phyloP scores from a whole-genome alignment of 805 yeast genomes.

The Saccharomyces jurei region DNA sequence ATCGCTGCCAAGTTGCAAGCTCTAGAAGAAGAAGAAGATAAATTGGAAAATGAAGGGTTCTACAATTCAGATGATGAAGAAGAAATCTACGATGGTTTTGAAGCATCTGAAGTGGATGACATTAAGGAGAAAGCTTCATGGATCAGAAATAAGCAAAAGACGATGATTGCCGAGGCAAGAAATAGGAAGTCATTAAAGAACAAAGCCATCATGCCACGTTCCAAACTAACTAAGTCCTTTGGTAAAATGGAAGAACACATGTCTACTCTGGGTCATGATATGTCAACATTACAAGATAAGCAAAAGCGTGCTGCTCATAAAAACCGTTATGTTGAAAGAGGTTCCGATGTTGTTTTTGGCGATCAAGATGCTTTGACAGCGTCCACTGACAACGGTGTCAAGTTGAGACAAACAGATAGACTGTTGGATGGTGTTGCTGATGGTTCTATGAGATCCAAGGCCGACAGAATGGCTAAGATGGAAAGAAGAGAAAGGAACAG shows the following conservation, averaged over 20 bases:
- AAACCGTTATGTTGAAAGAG: slow-evolving; percentile 42
- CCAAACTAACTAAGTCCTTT: slow-evolving; percentile 68
- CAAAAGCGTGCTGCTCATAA: slow-evolving; percentile 33
- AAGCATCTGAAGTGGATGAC: slow-evolving; percentile 57
- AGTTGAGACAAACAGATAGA: slow-evolving; percentile 61
- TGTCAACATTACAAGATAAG: slow-evolving; percentile 52
- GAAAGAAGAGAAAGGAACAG: slow-evolving; percentile 92
- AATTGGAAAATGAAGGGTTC: slow-evolving; percentile 88
- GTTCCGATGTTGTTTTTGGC: slow-evolving; percentile 72
- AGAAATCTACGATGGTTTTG: slow-evolving; percentile 61
- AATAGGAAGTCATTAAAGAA: slow-evolving; percentile 80
- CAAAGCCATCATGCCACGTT: slow-evolving; percentile 83
- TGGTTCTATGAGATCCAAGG: slow-evolving; percentile 71
- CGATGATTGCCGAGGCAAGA: slow-evolving; percentile 83
- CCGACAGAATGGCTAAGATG: slow-evolving; percentile 78
- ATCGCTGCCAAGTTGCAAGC: slow-evolving; percentile 90
- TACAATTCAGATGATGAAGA: slow-evolving; percentile 77
- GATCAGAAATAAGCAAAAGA: slow-evolving; percentile 93
- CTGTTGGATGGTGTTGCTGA: slow-evolving; percentile 80
- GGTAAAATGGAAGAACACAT: slow-evolving; percentile 81
- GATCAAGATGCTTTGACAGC: slow-evolving; percentile 29
- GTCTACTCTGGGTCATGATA: slow-evolving; percentile 85
- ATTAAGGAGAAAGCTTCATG: slow-evolving; percentile 82
- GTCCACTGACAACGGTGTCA: slow-evolving; percentile 32
- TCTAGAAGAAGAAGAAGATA: slow-evolving; percentile 94